phyloP scores from a whole-genome alignment of 805 yeast species.

The Lachancea kluyveri region DNA sequence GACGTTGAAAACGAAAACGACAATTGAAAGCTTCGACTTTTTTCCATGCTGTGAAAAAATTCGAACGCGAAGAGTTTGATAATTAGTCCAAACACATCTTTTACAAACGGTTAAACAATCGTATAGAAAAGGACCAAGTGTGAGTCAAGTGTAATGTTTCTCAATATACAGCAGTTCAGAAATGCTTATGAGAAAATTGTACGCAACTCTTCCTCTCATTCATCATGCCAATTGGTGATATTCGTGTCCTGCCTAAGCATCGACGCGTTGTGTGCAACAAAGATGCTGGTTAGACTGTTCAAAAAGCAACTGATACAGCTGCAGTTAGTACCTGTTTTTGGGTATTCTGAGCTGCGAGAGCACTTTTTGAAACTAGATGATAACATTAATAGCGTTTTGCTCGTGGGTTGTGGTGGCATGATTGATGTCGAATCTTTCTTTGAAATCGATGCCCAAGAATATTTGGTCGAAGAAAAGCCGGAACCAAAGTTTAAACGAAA shows the following conservation, averaged over 20 bases:
- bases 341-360: constrained; percentile 68
- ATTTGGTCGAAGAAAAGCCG: constrained; percentile 30
- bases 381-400: constrained; percentile 67
- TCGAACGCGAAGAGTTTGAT: too few relatives aligned
- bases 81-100: too few relatives aligned
- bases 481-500: constrained; percentile 39
- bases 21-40: too few relatives aligned
- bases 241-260: constrained; percentile 88
- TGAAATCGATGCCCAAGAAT: constrained; percentile 53
- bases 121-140: too few relatives aligned
- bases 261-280: constrained; percentile 88
- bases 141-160: constrained; percentile 47
- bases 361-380: constrained; percentile 62
- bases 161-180: constrained; percentile 63
- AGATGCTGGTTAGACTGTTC: constrained; percentile 61
- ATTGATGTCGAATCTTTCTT: constrained; percentile 74
- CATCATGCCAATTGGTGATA: constrained; percentile 83
- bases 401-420: constrained; percentile 92
- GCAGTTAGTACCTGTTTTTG: constrained; percentile 88
- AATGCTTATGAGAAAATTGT: constrained; percentile 62
- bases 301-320: constrained; percentile 80
- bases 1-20: too few relatives aligned
- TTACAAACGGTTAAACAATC: too few relatives aligned
- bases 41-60: too few relatives aligned
- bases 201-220: constrained; percentile 73